phyloP scores from a whole-genome alignment of 225 moss, liverwort and hornwort species.

The Physcomitrellopsis africana region DNA sequence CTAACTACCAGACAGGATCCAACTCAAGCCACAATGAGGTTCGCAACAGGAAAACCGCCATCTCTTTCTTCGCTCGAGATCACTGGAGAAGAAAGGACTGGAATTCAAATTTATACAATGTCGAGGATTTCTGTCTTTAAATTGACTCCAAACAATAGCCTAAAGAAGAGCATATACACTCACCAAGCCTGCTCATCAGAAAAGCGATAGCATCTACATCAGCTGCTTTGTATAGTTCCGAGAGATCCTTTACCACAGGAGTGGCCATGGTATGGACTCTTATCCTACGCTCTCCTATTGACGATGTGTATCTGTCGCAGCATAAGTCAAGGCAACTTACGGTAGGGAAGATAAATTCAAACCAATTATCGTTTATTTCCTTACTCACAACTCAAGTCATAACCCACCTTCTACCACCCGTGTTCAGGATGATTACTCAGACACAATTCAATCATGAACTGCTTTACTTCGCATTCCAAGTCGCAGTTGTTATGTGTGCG shows the following conservation, averaged over 20 bases:
- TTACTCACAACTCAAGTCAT: not conserved
- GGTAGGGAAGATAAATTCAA: constrained; percentile 1
- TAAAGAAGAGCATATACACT: constrained; percentile 16
- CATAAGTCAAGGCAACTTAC: constrained; percentile 46
- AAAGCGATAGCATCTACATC: constrained; percentile 83
- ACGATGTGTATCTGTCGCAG: constrained; percentile 82
- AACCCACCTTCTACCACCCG: not conserved
- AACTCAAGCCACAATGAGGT: too few relatives aligned
- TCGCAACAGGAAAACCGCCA: too few relatives aligned
- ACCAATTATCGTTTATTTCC: not conserved
- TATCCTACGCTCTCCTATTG: constrained; percentile 92
- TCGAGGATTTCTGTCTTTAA: not conserved
- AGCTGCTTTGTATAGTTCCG: constrained; percentile 90
- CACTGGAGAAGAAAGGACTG: not conserved
- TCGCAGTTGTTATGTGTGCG: not conserved
- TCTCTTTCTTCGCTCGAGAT: too few relatives aligned
- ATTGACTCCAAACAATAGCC: not conserved
- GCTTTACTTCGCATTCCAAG: not conserved
- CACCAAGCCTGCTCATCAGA: constrained; percentile 93
- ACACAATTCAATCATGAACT: not conserved
- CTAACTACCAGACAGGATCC: not conserved
- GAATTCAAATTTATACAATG: not conserved
- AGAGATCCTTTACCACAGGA: constrained; percentile 91
- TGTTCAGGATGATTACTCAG: not conserved
- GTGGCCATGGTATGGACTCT: constrained; percentile 99